phyloP scores from a whole-genome alignment of 1,139 yeast genomes.

The Hemisphaericaspora lyxosophila region DNA sequence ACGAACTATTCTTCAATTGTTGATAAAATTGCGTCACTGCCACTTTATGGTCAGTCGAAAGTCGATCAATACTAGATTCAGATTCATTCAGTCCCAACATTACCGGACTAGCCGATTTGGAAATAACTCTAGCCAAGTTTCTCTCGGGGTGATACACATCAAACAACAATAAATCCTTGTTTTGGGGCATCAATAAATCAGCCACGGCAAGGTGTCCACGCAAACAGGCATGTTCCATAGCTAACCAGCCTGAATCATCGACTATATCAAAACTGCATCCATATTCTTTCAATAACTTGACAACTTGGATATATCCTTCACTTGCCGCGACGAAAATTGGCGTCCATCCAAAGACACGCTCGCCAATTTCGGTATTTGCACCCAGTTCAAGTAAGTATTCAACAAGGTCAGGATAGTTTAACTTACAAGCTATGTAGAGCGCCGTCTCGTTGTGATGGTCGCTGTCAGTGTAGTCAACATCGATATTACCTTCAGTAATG shows the following conservation, averaged over 20 bases:
- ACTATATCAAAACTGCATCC: conserved; percentile 56
- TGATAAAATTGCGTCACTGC: conserved; percentile 42
- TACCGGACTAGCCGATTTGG: conserved; percentile 16
- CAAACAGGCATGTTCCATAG: conserved; percentile 92
- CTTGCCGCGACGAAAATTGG: conserved; percentile 90
- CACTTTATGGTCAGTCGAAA: conserved; percentile 37
- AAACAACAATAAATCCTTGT: conserved; percentile 34
- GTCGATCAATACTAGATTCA: conserved; percentile 37
- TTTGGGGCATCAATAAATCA: conserved; percentile 52
- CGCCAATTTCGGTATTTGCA: conserved; percentile 78
- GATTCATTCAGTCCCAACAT: conserved; percentile 17
- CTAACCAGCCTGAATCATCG: conserved; percentile 95
- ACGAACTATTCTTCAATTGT: conserved; percentile 29
- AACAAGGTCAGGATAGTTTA: conserved; percentile 56
- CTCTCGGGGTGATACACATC: conserved; percentile 42
- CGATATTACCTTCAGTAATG: conserved; percentile 57
- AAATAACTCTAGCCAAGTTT: conserved; percentile 33
- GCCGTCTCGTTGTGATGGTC: conserved; percentile 68
- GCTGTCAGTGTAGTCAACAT: conserved; percentile 61
- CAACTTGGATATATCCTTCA: conserved; percentile 69
- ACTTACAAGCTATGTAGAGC: conserved; percentile 73
- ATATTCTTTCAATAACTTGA: conserved; percentile 50
- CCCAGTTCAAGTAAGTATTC: conserved; percentile 50
- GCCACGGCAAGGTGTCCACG: conserved; percentile 83
- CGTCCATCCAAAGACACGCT: conserved; percentile 87